These are phyloP conservation scores for Xylaria sp. DNA, from an alignment of 2,329 filamentous ascomycete genomes.

Conservation along the genomic window DNA sequence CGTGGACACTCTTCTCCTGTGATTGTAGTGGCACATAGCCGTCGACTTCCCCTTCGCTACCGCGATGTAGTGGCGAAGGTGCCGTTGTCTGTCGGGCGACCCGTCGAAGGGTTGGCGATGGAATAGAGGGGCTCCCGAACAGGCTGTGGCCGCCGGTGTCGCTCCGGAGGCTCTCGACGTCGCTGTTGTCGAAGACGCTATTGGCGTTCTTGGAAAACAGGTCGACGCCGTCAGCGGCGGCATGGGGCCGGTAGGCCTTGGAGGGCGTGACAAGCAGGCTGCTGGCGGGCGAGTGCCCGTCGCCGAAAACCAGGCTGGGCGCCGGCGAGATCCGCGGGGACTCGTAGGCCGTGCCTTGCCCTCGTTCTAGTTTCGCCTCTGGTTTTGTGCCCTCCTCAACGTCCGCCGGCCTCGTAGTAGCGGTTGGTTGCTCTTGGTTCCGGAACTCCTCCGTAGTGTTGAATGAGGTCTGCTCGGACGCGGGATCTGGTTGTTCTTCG, in stretches of 20 bases:
- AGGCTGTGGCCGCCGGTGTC: slow-evolving; percentile 17
- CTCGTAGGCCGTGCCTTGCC: slow-evolving; percentile 5
- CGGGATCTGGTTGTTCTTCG: background rate
- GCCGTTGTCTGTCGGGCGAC: background rate
- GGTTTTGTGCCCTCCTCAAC: slow-evolving; percentile 14
- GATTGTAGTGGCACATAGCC: too few species aligned
- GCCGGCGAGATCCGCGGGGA: slow-evolving; percentile 33
- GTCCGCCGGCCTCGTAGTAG: slow-evolving; percentile 7
- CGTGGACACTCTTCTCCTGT: too few species aligned
- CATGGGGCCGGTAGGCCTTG: slow-evolving; percentile 23
- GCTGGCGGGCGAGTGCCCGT: slow-evolving; percentile 32
- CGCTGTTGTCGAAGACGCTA: slow-evolving; percentile 18
- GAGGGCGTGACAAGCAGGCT: slow-evolving; percentile 36
- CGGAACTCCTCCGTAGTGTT: slow-evolving; percentile 5
- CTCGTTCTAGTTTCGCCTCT: slow-evolving; percentile 1
- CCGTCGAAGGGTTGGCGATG: slow-evolving; percentile 19
- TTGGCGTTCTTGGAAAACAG: slow-evolving; percentile 13
- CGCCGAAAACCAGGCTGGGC: slow-evolving; percentile 33
- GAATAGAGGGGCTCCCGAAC: slow-evolving; percentile 5
- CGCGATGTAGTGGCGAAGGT: background rate
- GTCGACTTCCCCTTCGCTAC: background rate
- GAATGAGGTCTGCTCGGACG: background rate
- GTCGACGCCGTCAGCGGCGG: slow-evolving; percentile 15
- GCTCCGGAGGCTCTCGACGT: slow-evolving; percentile 15
- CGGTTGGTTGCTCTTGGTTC: slow-evolving; percentile 6